These are phyloP conservation scores for Pneumocystis sp. DNA, from an alignment of 1,139 yeast genomes.

Conservation along the genomic window DNA sequence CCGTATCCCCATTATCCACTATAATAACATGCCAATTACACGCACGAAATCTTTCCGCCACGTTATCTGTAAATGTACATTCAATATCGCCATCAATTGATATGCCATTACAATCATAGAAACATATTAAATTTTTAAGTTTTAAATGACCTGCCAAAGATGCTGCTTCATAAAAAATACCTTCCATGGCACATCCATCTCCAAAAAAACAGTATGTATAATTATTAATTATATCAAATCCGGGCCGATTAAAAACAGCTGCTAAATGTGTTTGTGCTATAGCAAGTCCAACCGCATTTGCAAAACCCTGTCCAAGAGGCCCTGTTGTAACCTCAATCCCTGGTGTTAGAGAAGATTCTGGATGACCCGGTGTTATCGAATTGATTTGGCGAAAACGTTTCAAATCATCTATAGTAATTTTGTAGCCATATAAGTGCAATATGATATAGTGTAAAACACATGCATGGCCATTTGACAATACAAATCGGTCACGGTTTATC, in stretches of 20 bases:
- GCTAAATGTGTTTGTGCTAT: constrained; percentile 87
- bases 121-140: constrained; percentile 84
- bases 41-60: constrained; percentile 66
- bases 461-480: constrained; percentile 93
- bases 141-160: constrained; percentile 95
- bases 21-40: constrained; percentile 87
- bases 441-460: constrained; percentile 80
- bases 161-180: constrained; percentile 87
- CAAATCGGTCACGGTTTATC: constrained; percentile 92
- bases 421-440: constrained; percentile 77
- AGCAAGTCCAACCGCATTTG: constrained; percentile 94
- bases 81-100: constrained; percentile 91
- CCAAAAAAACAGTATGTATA: constrained; percentile 75
- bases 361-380: constrained; percentile 96
- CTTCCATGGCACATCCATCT: constrained; percentile 98
- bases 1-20: constrained; percentile 71
- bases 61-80: constrained; percentile 92
- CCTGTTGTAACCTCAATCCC: constrained; percentile 98
- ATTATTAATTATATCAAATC: constrained; percentile 52
- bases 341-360: constrained; percentile 61
- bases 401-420: constrained; percentile 68
- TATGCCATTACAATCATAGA: constrained; percentile 95
- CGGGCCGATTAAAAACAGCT: constrained; percentile 88
- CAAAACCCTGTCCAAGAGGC: constrained; percentile 97
- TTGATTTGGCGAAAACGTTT: constrained; percentile 79